Conservation (phyloP, 495 filamentous ascomycete species). For the Cercophora sp. region DNA sequence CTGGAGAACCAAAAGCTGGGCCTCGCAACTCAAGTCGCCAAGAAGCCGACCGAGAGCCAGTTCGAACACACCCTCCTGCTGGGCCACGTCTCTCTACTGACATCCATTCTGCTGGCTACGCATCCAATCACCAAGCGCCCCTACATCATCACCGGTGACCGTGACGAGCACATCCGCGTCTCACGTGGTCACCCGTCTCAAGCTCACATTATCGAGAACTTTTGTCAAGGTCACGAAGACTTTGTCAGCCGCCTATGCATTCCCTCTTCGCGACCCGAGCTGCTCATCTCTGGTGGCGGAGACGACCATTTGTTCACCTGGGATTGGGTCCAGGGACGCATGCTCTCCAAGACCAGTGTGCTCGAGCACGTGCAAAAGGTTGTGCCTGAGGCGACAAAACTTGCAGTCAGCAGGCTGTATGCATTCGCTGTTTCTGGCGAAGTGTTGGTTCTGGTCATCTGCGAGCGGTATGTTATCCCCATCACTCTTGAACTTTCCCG, state of each 20-base stretch:
- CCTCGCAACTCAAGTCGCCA: conserved; percentile 39
- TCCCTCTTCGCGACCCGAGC: conserved; percentile 45
- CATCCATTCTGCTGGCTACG: conserved; percentile 58
- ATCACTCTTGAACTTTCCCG: too few relatives aligned
- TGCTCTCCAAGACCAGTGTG: conserved; percentile 53
- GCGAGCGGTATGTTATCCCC: conserved; percentile 71
- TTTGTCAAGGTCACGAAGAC: conserved; percentile 78
- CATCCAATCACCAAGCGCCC: conserved; percentile 29
- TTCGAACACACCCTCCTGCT: conserved; percentile 76
- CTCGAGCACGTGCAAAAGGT: conserved; percentile 35
- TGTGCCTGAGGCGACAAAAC: conserved; percentile 29
- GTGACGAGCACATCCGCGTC: conserved; percentile 95
- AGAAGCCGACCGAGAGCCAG: conserved; percentile 37
- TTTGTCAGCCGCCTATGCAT: conserved; percentile 76
- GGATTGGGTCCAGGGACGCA: conserved; percentile 63
- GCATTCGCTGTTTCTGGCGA: conserved; percentile 19
- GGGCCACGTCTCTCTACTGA: conserved; percentile 92
- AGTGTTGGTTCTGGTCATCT: conserved; percentile 52
- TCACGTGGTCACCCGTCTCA: conserved; percentile 74
- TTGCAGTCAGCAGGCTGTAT: conserved; percentile 51
- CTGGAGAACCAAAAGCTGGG: conserved; percentile 65
- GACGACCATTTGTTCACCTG: conserved; percentile 74
- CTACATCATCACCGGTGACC: conserved; percentile 85
- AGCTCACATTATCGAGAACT: conserved; percentile 80
- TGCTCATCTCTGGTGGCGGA: conserved; percentile 82